Base-by-base conservation (phyloP, 2,329 filamentous ascomycete genomes). In the Fusarium transvaalense region DNA sequence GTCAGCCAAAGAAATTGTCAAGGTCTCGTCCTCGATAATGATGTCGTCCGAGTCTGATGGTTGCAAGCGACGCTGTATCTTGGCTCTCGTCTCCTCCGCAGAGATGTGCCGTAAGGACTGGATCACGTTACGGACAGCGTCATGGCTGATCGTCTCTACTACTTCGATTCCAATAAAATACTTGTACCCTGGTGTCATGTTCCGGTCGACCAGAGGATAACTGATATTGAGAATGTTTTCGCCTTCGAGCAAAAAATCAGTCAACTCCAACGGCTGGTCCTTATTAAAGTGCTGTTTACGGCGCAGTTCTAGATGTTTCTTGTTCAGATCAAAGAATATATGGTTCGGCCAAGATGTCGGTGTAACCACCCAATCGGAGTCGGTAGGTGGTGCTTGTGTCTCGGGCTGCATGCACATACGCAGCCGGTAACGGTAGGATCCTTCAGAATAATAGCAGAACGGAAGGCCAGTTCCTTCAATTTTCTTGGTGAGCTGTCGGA, bases 211-310 rank as follows among this genome's bases (percentile, higher is more conserved):
- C 31, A 58, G 37, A 21, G 73, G 64, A 55, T 81, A 80, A 65
- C 72, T 87, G 71, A 94, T 76, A 6, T 83, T 80, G 4, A 97
- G 75, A 1, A 73, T 76, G 72, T 97, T 97, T 8, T 76, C 74
- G 0, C 92, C 93, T 17, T 79, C 69, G 10, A 73, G 76, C 7
- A 97, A 69, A 21, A 79, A 61, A 12, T 86, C 77, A 1, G 93
- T 94, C 25, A 97, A 81, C 69, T 97, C 93, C 8, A 92, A 82
- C 0, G 94, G 90, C 10, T 93, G 78, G 71, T 97, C 92, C 70
- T 90, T 92, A 13, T 89, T 90, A 73, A 94, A 86, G 64, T 96
- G 90, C 1, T 87, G 77, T 71, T 92, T 93, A 29, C 91, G 86
- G 39, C 91, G 86, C 12, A 88, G 76, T 25, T 83, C 81, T 17